Percentiles rank a stretch among this genome's conserved stretches.
Evolutionary conservation across 495 filamentous ascomycete species (phyloP).

Genomic region (Haplographium delicatum): DNA sequence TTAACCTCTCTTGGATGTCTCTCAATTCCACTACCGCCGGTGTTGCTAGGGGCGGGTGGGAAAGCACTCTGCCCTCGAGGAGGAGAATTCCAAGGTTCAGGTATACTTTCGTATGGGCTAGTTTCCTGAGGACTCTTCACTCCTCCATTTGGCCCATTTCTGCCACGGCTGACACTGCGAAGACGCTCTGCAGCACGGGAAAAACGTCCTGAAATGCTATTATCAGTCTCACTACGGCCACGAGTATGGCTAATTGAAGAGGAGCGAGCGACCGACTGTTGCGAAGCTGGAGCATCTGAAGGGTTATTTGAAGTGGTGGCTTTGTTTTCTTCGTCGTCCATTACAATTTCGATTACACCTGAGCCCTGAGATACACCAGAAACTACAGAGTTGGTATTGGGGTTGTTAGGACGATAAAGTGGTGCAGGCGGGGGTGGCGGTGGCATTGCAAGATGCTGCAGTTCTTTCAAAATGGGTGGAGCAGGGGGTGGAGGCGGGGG

Average conservation of each 20-base stretch:
- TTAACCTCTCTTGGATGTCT: slow-evolving; percentile 38
- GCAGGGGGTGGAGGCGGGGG: slow-evolving; percentile 42
- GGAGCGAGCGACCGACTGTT: slow-evolving; percentile 8
- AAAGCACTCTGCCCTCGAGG: no score
- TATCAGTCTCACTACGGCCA: slow-evolving; percentile 62
- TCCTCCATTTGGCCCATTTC: slow-evolving; percentile 27
- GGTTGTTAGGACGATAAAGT: slow-evolving; percentile 47
- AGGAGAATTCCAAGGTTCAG: slow-evolving; percentile 26
- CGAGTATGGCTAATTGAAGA: slow-evolving; percentile 55
- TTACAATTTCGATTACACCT: slow-evolving; percentile 69
- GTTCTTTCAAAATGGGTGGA: slow-evolving; percentile 69
- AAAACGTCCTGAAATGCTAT: slow-evolving; percentile 55
- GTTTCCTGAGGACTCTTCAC: slow-evolving; percentile 22
- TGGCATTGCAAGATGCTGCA: slow-evolving; percentile 72
- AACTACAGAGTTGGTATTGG: slow-evolving; percentile 47
- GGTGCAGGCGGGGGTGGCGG: slow-evolving; percentile 66
- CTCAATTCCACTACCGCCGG: slow-evolving; percentile 26
- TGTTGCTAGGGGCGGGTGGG: no score
- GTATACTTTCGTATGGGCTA: slow-evolving; percentile 55
- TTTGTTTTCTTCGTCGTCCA: slow-evolving; percentile 53
- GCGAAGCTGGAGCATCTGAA: slow-evolving; percentile 12
- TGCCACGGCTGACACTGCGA: slow-evolving; percentile 59
- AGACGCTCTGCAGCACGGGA: slow-evolving; percentile 63
- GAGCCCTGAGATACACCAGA: slow-evolving; percentile 35
- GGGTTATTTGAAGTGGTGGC: slow-evolving; percentile 17